Conservation (phyloP, 2,329 filamentous ascomycete genomes). For the Coniochaeta prunicola region DNA sequence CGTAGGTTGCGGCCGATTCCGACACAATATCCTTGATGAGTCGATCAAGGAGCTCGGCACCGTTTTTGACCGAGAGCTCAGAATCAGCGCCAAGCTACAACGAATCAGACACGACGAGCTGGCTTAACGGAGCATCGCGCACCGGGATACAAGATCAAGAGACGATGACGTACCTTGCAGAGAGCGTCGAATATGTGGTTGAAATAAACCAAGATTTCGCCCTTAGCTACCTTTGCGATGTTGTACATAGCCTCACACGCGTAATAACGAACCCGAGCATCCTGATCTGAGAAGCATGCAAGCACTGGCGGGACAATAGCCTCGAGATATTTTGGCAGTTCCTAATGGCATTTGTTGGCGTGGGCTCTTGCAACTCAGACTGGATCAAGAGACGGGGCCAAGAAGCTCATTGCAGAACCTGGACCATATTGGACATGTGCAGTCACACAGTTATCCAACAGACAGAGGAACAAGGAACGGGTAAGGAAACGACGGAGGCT, state of each 20-base stretch:
- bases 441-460: neutral
- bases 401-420: neutral
- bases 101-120: constrained; percentile 7
- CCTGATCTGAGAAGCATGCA: constrained; percentile 95
- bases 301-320: constrained; percentile 94
- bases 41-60: constrained; percentile 88
- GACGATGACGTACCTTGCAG: constrained; percentile 63
- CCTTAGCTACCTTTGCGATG: constrained; percentile 98
- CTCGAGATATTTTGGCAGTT: constrained; percentile 84
- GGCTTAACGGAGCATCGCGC: constrained; percentile 4
- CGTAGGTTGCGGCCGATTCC: constrained; percentile 89
- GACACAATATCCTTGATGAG: constrained; percentile 94
- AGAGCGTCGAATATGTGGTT: constrained; percentile 97
- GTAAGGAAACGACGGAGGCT: neutral
- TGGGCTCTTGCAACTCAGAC: neutral
- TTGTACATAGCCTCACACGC: constrained; percentile 99
- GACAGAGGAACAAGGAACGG: neutral
- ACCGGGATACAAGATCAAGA: neutral
- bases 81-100: constrained; percentile 84
- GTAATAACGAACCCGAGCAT: constrained; percentile 95
- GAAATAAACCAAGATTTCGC: constrained; percentile 94
- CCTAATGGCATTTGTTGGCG: constrained; percentile 40
- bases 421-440: neutral
- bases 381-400: neutral
- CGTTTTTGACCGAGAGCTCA: constrained; percentile 96